Evolutionary conservation across 306 rosid genomes (phyloP).

Genomic region (Ochetophila trinervis): DNA sequence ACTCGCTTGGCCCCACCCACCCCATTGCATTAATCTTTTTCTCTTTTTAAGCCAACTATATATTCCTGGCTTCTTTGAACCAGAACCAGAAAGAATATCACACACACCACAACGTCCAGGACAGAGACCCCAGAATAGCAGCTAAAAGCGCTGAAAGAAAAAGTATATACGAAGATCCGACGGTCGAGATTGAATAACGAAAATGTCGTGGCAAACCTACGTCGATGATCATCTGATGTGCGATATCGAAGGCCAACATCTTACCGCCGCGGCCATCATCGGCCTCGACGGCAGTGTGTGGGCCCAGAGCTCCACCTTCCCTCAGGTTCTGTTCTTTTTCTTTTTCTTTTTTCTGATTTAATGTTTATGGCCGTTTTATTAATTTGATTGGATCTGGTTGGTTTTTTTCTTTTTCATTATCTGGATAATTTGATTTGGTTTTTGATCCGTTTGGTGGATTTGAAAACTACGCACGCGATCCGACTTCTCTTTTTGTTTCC

Average conservation of each 20-base stretch:
- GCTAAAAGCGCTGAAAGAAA: not conserved
- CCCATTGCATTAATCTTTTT: not conserved
- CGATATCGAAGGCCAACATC: conserved; percentile 51
- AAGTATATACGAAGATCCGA: not conserved
- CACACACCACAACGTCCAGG: not conserved
- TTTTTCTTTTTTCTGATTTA: not conserved
- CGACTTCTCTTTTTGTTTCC: not conserved
- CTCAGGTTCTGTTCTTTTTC: conserved; percentile 31
- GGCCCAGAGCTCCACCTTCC: conserved; percentile 55
- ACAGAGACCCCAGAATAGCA: not conserved
- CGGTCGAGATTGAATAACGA: conserved; percentile 13
- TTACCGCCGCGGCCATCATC: conserved; percentile 48
- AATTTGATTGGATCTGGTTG: not conserved
- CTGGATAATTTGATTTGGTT: not conserved
- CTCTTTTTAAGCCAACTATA: not conserved
- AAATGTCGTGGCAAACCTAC: conserved; percentile 66
- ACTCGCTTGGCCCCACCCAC: conserved; percentile 17
- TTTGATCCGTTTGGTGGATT: not conserved
- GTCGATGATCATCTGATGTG: conserved; percentile 61
- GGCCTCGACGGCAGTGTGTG: conserved; percentile 56
- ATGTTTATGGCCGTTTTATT: not conserved
- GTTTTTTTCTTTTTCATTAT: not conserved
- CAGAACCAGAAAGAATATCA: not conserved
- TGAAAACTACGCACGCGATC: not conserved
- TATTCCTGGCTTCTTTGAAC: conserved; percentile 5